phyloP scores from a whole-genome alignment of 257 asterid genomes.

The Ophiorrhiza pumila region DNA sequence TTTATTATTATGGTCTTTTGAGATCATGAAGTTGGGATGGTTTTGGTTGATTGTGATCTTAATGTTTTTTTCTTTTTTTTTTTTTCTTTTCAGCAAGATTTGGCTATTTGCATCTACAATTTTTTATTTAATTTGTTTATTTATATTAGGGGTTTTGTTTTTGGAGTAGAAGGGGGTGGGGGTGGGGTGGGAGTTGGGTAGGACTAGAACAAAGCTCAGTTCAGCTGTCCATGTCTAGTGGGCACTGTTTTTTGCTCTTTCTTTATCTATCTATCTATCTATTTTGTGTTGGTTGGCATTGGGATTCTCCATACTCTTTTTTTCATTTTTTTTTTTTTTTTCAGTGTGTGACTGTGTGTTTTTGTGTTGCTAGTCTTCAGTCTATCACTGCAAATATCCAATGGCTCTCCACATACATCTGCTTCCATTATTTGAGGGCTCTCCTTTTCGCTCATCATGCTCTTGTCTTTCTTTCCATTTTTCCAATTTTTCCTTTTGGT shows the following conservation, averaged over 20 bases:
- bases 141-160: not conserved
- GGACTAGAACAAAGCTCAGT: constrained; percentile 14
- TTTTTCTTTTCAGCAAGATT: not conserved
- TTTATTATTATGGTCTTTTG: constrained; percentile 12
- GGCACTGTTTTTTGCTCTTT: constrained; percentile 17
- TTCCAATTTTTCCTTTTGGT: not conserved
- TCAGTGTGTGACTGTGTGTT: too few relatives aligned
- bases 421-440: constrained; percentile 27
- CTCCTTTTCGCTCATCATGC: constrained; percentile 28
- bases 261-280: constrained; percentile 11
- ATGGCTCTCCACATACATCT: constrained; percentile 23
- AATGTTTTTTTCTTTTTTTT: not conserved
- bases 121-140: not conserved
- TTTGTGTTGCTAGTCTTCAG: too few relatives aligned
- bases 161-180: too few relatives aligned
- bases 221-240: constrained; percentile 29
- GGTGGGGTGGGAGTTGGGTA: not conserved
- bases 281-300: constrained; percentile 24
- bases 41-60: constrained; percentile 16
- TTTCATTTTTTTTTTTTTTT: not conserved
- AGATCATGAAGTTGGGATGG: constrained; percentile 9
- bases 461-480: constrained; percentile 6
- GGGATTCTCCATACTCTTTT: constrained; percentile 13
- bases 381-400: constrained; percentile 14
- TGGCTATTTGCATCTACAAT: not conserved